phyloP scores from a whole-genome alignment of 2,329 filamentous ascomycete genomes.

The Cercospora berteroae region DNA sequence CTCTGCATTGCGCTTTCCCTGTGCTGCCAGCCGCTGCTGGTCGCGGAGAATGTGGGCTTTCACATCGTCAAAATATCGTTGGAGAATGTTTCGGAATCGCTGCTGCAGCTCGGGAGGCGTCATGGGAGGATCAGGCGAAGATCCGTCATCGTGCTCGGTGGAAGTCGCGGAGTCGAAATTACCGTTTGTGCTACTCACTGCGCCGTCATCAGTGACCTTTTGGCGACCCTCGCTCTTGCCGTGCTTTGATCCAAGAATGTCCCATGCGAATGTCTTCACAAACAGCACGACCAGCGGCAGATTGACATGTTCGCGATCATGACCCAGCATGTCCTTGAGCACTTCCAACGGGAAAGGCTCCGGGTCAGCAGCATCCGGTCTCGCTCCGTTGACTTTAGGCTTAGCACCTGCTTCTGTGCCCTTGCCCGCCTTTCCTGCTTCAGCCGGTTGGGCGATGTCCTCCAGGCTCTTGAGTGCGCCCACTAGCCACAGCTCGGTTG shows the following conservation, averaged over 20 bases:
- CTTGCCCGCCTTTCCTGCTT: constrained; percentile 58
- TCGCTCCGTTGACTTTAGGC: constrained; percentile 56
- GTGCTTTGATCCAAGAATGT: constrained; percentile 78
- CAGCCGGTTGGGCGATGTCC: constrained; percentile 64
- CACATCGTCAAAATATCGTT: constrained; percentile 88
- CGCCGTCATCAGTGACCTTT: constrained; percentile 76
- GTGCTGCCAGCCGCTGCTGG: constrained; percentile 80
- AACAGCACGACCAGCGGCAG: constrained; percentile 90
- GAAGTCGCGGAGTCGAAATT: constrained; percentile 52
- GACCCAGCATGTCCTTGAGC: constrained; percentile 90
- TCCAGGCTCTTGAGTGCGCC: constrained; percentile 80
- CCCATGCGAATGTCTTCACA: constrained; percentile 95
- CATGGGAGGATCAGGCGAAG: constrained; percentile 67
- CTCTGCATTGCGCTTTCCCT: constrained; percentile 92
- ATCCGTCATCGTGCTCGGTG: constrained; percentile 51
- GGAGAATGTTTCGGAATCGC: constrained; percentile 80
- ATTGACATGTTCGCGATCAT: constrained; percentile 90
- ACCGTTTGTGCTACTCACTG: constrained; percentile 54
- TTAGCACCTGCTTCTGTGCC: constrained; percentile 60
- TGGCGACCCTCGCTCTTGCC: constrained; percentile 75
- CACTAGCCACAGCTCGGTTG: constrained; percentile 94
- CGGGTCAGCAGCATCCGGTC: constrained; percentile 63
- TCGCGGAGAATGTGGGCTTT: constrained; percentile 85
- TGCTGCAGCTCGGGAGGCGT: constrained; percentile 74
- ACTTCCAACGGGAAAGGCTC: constrained; percentile 97